phyloP scores from a whole-genome alignment of 345 rosid genomes.

The Turnera subulata region DNA sequence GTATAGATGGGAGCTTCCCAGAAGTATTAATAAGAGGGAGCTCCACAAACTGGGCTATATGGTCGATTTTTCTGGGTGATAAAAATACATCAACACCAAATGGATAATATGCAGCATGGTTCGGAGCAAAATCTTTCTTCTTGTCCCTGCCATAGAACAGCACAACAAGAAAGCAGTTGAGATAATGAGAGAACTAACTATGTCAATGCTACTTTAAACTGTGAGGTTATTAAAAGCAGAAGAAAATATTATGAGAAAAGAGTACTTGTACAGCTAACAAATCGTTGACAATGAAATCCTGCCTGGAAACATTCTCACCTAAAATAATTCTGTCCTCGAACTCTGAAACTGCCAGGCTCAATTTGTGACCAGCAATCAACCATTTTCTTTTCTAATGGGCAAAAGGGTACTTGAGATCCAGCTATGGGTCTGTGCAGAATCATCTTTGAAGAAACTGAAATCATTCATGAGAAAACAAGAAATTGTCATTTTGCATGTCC shows the following conservation, averaged over 20 bases:
- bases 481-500: background rate
- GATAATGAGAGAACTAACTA: background rate
- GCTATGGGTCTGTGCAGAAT: slow-evolving; percentile 66
- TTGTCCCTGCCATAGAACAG: slow-evolving; percentile 58
- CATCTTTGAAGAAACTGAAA: slow-evolving; percentile 73
- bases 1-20: slow-evolving; percentile 65
- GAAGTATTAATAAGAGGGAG: slow-evolving; percentile 58
- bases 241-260: too few relatives aligned
- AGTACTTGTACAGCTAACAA: too few relatives aligned
- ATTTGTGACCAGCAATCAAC: slow-evolving; percentile 73
- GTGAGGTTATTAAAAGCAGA: too few relatives aligned
- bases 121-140: slow-evolving; percentile 82
- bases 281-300: too few relatives aligned
- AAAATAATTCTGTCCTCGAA: slow-evolving; percentile 58
- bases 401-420: slow-evolving; percentile 63
- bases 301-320: slow-evolving; percentile 29
- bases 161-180: slow-evolving; percentile 1
- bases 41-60: slow-evolving; percentile 78
- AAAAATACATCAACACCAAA: slow-evolving; percentile 91
- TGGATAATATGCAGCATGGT: slow-evolving; percentile 83
- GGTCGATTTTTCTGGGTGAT: slow-evolving; percentile 63
- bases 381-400: slow-evolving; percentile 64
- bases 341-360: slow-evolving; percentile 57
- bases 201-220: background rate
- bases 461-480: background rate